Evolutionary conservation across 1,284 basidiomycete species (phyloP), one percentile per base, ranked within the genome.

Genomic region (Ustilago shanxiensis): DNA sequence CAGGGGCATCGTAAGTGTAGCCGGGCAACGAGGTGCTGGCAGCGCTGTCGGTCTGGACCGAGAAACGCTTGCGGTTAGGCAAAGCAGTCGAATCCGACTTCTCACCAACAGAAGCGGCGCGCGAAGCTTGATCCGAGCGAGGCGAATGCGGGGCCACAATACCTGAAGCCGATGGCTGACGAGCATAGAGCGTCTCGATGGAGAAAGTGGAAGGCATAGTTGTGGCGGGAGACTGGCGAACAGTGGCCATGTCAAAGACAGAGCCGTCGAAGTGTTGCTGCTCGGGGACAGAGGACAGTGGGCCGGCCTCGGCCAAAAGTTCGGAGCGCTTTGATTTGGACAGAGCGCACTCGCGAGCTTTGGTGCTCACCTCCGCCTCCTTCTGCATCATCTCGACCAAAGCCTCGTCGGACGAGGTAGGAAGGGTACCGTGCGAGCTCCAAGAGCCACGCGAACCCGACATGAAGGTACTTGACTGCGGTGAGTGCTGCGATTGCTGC

Each of bases 41-140:
- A 16, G 62, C 72, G 52, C 72, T 74, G 35, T 66, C 56, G 37
- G 72, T 74, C 39, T 66, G 72, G 5, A 74, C 63, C 16, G 72
- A 74, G 37, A 59, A 65, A 29, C 72, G 66, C 35, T 63, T 74
- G 65, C 54, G 65, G 53, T 69, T 63, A 58, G 54, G 56, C 35
- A 60, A 28, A 13, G 70, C 62, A 37, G 66, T 74, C 39, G 72
- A 62, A 29, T 74, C 72, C 31, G 63, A 69, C 37, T 22, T 54
- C 5, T 55, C 72, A 29, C 54, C 63, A 8, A 71, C 44, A 2
- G 72, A 75, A 45, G 72, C 72, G 13, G 72, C 67, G 22, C 55
- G 56, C 41, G 63, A 74, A 10, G 72, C 72, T 31, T 66, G 66
- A 11, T 74, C 63, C 11, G 63, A 74, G 33, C 66, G 66, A 26